A percentile compares a stretch with the other conserved stretches of the same genome.
Conservation (phyloP, 768 basidiomycete genomes). For the Neoboletus magnificus region DNA sequence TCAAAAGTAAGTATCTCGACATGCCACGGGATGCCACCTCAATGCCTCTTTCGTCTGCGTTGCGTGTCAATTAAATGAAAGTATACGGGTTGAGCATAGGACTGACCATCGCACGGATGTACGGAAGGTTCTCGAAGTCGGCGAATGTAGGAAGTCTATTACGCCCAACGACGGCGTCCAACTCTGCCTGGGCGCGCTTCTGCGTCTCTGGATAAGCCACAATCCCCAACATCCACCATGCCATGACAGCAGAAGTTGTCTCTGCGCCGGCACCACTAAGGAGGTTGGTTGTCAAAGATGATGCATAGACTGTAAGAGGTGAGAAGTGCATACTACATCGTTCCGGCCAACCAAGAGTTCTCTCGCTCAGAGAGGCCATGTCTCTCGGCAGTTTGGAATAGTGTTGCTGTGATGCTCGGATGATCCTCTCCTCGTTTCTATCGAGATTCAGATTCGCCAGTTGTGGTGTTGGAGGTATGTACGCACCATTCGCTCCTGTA, state of each 20-base stretch:
- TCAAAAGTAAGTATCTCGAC: background rate
- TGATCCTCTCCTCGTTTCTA: slow-evolving; percentile 1
- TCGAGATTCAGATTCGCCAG: background rate
- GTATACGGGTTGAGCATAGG: too few relatives aligned
- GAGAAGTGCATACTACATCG: slow-evolving; percentile 7
- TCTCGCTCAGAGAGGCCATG: slow-evolving; percentile 9
- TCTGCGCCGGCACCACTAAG: slow-evolving; percentile 4
- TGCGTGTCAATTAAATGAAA: background rate
- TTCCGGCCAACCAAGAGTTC: slow-evolving; percentile 16
- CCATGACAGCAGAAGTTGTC: slow-evolving; percentile 1
- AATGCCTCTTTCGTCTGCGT: slow-evolving; percentile 7
- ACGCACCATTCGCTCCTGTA: slow-evolving; percentile 3
- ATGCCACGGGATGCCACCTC: slow-evolving; percentile 7
- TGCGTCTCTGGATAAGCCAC: slow-evolving; percentile 26
- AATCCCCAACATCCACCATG: slow-evolving; percentile 26
- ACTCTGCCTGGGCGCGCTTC: slow-evolving; percentile 20
- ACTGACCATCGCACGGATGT: slow-evolving; percentile 7
- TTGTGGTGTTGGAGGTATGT: background rate
- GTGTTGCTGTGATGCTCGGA: background rate
- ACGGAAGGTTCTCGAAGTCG: slow-evolving; percentile 3
- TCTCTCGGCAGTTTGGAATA: slow-evolving; percentile 1
- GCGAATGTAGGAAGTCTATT: slow-evolving; percentile 17
- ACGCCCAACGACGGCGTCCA: slow-evolving; percentile 24
- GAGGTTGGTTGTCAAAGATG: background rate
- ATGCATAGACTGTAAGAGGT: background rate